Base-by-base conservation (phyloP, 106 monocot genomes). In the Amphibolis antarctica region DNA sequence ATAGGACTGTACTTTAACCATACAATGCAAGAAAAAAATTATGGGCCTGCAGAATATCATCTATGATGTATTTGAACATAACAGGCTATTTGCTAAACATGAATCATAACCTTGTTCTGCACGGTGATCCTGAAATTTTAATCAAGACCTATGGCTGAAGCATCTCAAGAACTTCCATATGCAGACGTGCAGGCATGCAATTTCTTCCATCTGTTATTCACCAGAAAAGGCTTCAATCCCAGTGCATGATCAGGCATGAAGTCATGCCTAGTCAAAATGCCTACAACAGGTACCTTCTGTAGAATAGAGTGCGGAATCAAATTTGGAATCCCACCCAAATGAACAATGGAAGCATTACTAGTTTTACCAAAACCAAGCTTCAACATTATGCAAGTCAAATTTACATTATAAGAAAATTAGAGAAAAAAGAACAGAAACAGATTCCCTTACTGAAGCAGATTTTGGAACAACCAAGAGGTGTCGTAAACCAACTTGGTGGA, bases 251-350 rank as follows among this genome's bases (percentile, higher is more conserved):
- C 96, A 0, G 78, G 84, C 80, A 79, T 80, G 74, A 96, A 86
- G 69, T 96, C 96, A 63, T 96, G 96, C 66, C 96, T 80, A 25
- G 96, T 96, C 50, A 96, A 64, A 56, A 96, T 84, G 19, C 91
- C 91, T 9, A 83, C 83, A 28, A 85, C 60, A 9, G 84, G 84
- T 45, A 75, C 76, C 58, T 81, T 79, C 86, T 86, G 86, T 70
- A 68, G 51, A 22, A 24, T 21, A 19, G 53, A 11, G 22, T 21
- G 21, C 23, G 4, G 57, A 57, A 57, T 36, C 36, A 36, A 30
- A 28, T 3, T 17, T 13, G 26, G 24, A 13, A 57, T 28, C 3
- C 12, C 0, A 0, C 15, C 14, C 14, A 57, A 57, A 4, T 9
- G 14, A 29, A 29, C n/a, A 57, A 18, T 15, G 10, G 23, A 25